phyloP scores from a whole-genome alignment of 2,329 filamentous ascomycete genomes.

The Apiospora arundinis region DNA sequence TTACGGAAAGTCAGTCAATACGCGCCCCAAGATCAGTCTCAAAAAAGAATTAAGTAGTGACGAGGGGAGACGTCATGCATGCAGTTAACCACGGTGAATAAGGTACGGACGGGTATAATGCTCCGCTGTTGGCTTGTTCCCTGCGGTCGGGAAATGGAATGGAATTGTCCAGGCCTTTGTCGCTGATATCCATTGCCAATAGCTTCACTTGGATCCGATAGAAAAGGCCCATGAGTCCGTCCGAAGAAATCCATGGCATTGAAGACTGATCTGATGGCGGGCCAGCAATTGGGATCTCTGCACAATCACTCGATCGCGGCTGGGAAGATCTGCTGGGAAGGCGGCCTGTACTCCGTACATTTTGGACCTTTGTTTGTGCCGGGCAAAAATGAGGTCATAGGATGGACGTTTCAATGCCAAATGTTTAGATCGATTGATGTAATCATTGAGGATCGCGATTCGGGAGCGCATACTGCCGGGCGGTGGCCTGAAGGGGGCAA shows the following conservation, averaged over 20 bases:
- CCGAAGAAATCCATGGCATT: background rate
- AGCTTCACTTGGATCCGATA: background rate
- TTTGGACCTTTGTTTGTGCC: background rate
- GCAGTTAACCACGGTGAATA: conserved; percentile 20
- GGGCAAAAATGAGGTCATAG: background rate
- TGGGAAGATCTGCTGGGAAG: background rate
- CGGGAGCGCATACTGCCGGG: conserved; percentile 6
- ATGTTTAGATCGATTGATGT: background rate
- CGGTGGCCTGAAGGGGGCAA: conserved; percentile 19
- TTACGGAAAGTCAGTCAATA: background rate
- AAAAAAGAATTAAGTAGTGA: background rate
- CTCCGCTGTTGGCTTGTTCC: conserved; percentile 10
- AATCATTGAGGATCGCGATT: conserved; percentile 19
- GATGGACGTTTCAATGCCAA: background rate
- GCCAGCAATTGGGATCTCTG: background rate
- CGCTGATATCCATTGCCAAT: background rate
- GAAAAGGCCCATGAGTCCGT: background rate
- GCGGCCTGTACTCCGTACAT: background rate
- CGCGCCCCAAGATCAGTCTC: conserved; percentile 1
- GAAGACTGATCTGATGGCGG: background rate
- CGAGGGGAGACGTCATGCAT: conserved; percentile 24
- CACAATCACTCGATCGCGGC: background rate
- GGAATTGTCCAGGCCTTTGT: background rate
- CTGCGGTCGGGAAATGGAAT: background rate
- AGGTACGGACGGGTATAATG: conserved; percentile 1